Base-by-base conservation (phyloP, 1,284 basidiomycete species). In the Ceratobasidium sp. region DNA sequence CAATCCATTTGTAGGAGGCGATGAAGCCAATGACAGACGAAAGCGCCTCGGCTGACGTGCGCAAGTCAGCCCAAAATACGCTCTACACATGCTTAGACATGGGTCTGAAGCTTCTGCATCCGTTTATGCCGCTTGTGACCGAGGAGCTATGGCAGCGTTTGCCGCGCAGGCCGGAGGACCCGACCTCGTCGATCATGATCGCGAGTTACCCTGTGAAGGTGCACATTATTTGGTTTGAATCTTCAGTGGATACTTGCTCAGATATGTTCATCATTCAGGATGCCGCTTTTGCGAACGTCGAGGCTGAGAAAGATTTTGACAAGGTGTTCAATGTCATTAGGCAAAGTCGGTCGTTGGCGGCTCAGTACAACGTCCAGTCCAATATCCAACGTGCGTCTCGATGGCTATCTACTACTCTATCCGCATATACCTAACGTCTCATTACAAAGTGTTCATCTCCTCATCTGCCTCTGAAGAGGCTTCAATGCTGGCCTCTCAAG, bases 121-220 rank as follows among this genome's bases (percentile, higher is more conserved):
- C 98, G 1, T 97, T 98, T 85, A 99, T 99, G 98, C 98, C 98
- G 1, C 99, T 92, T 81, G 95, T 99, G 52, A 98, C 97, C 1
- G 98, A 99, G 82, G 98, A 99, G 82, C 84, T 99, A 21, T 99
- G 98, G 98, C 98, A 99, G 81, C 89, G 96, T 52, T 85, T 99
- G 11, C 96, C 96, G 0, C 86, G 95, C 14, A 85, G 96, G 72
- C 89, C 91, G 0, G 90, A 90, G 64, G 96, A 98, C 81, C 79
- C 86, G 9, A 93, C 91, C 9, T 88, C 90, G 23, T 95, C 94
- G 0, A 96, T 99, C 82, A 96, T 97, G 91, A 82, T 98, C 35
- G 86, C 96, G 0, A 82, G 86, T 26, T 99, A 90, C 87, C 97
- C 98, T 4, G 86, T 89, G 57, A 83, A 85, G 77, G 94, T 95